Evolutionary conservation across 768 basidiomycete genomes (phyloP).

Genomic region (Lactarius sp.): DNA sequence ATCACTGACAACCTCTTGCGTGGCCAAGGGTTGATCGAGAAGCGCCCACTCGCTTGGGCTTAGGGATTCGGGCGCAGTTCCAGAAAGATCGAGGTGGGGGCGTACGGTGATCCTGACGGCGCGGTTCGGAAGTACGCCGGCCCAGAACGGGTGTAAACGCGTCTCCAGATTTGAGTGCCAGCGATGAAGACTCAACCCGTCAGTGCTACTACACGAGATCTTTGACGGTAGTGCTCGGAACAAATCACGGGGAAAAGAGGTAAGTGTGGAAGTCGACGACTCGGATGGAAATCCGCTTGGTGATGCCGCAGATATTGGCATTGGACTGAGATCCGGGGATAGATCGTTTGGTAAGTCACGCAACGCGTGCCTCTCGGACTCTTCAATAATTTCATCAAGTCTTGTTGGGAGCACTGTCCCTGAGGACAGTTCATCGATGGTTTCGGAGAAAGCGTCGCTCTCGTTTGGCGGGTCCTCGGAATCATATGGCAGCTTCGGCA

Average conservation of each 20-base stretch:
- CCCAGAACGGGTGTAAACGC: conserved; percentile 79
- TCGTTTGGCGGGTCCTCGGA: conserved; percentile 31
- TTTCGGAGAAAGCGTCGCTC: conserved; percentile 26
- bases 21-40: conserved; percentile 40
- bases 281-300: background rate
- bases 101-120: conserved; percentile 61
- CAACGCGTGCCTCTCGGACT: conserved; percentile 51
- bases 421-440: conserved; percentile 48
- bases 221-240: background rate
- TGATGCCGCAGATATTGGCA: conserved; percentile 19
- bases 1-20: conserved; percentile 49
- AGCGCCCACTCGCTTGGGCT: conserved; percentile 7
- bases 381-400: conserved; percentile 56
- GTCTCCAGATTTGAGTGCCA: conserved; percentile 73
- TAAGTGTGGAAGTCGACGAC: conserved; percentile 6
- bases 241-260: conserved; percentile 4
- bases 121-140: conserved; percentile 60
- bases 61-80: conserved; percentile 30
- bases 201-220: background rate
- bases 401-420: conserved; percentile 49
- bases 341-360: conserved; percentile 16
- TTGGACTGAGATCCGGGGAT: conserved; percentile 8
- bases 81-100: conserved; percentile 34
- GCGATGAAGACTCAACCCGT: conserved; percentile 38
- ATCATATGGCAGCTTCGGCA: conserved; percentile 22